Base-by-base conservation (phyloP, 2,329 filamentous ascomycete species). In the Xylariaceae sp. region DNA sequence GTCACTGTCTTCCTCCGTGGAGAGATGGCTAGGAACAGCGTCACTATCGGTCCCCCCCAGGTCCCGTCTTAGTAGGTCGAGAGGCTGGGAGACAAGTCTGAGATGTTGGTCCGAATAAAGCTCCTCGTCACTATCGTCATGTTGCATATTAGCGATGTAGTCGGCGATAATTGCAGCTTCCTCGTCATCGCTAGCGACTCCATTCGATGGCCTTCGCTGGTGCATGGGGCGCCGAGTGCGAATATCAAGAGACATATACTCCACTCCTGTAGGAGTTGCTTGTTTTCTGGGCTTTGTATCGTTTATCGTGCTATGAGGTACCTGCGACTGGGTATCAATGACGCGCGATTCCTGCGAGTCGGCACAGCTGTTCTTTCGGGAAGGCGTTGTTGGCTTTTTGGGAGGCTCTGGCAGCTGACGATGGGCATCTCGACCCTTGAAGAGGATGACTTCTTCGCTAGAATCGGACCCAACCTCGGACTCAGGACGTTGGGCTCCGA, bases 361-460 rank as follows among this genome's bases (percentile, higher is more conserved):
- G 11, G 22, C 22, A 26, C 11, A 6, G 22, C 11, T 11, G 6
- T 26, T 11, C 11, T 11, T 26, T 26, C 22, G 22, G 22, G 6
- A 11, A 6, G 22, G 22, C 22, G 22, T 26, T 26, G 22, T 6
- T 32, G 12, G 30, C 30, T 32, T 35, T n/a, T n/a, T n/a, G n/a
- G n/a, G n/a, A n/a, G n/a, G n/a, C n/a, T n/a, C n/a, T 19, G 33
- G 15, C 19, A 40, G 41, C 17, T 52, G 53, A 35, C 41, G 41
- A 54, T 59, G 57, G 43, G 42, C 48, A 41, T 65, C 64, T 40
- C 81, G 71, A 30, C 81, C 81, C 43, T 69, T 74, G 57, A 87
- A 88, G 0, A 87, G 55, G 35, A 89, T 80, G 4, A 88, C 68
- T 49, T 95, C 87, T 36, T 87, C 85, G 54, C 83, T 85, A 0